Evolutionary conservation across 2,329 filamentous ascomycete genomes (phyloP).

Genomic region (Colletotrichum lentis): DNA sequence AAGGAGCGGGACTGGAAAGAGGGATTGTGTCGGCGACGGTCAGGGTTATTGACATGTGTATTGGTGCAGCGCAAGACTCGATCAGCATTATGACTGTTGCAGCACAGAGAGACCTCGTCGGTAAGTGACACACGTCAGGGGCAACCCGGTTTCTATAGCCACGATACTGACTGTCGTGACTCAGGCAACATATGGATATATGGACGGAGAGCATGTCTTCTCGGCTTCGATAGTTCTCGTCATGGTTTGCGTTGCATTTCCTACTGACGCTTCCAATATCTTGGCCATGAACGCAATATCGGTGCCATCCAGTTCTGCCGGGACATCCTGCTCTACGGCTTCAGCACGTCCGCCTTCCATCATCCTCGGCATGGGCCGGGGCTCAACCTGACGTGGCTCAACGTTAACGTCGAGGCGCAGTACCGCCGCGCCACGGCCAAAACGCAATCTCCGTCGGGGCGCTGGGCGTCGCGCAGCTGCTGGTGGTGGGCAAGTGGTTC

Average conservation of each 20-base stretch:
- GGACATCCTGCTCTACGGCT: slow-evolving; percentile 63
- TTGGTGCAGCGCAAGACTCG: slow-evolving; percentile 45
- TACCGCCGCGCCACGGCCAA: slow-evolving; percentile 55
- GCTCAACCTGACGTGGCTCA: slow-evolving; percentile 57
- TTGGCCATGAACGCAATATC: slow-evolving; percentile 53
- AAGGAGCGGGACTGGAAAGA: slow-evolving; percentile 38
- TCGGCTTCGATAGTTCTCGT: slow-evolving; percentile 45
- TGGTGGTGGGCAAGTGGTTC: slow-evolving; percentile 51
- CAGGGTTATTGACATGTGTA: slow-evolving; percentile 46
- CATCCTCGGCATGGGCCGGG: slow-evolving; percentile 59
- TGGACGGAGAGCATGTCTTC: slow-evolving; percentile 48
- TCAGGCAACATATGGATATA: slow-evolving; percentile 45
- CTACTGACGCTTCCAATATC: slow-evolving; percentile 52
- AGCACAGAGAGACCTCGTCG: slow-evolving; percentile 53
- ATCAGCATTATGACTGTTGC: slow-evolving; percentile 42
- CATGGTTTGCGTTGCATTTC: slow-evolving; percentile 56
- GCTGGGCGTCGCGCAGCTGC: slow-evolving; percentile 45
- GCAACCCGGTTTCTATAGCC: slow-evolving; percentile 20
- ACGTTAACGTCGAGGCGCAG: slow-evolving; percentile 55
- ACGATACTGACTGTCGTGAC: slow-evolving; percentile 35
- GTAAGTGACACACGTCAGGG: slow-evolving; percentile 44
- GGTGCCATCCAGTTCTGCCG: slow-evolving; percentile 60
- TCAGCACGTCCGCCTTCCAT: slow-evolving; percentile 66
- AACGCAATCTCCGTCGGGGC: slow-evolving; percentile 42
- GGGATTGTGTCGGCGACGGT: slow-evolving; percentile 46